Evolutionary conservation across 2,329 filamentous ascomycete genomes (phyloP), one percentile per base, ranked within the genome.

Genomic region (Trichophyton schoenleinii): DNA sequence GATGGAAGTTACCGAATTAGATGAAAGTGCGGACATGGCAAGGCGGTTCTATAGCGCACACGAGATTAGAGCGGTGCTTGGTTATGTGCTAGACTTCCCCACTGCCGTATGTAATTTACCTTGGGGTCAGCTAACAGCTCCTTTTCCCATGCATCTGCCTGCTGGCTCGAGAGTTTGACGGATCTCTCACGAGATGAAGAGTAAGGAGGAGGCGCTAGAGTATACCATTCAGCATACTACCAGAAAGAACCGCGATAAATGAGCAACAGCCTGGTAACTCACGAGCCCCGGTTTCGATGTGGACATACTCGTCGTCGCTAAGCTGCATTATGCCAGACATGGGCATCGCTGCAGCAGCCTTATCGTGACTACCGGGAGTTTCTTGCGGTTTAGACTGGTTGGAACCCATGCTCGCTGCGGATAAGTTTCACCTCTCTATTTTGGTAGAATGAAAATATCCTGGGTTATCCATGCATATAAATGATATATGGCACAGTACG

Each of bases 1-100:
- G 52, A 91, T 79, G 9, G 82, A 74, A 62, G 81, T 80, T 5
- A 88, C 85, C 64, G 88, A 81, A 65, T 86, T 84, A 8, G 81
- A 79, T 70, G 83, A 86, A 58, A 95, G 78, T 1, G 88, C 88
- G 1, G 86, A 84, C 38, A 94, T 80, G 3, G 89, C 89, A 13
- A 95, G 84, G 64, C 88, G 88, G 68, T 83, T 83, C 78, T 80
- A 63, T 44, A 18, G 4, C n/a, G 18, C 42, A 18, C 20, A 34
- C 31, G 31, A 34, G 8, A 15, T 46, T 15, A 59, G 52, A 31
- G 2, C 8, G 31, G 34, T 22, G 18, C 7, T 6, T 46, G 31
- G 3, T 49, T 28, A 53, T 57, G 11, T n/a, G n/a, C 13, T 57
- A 38, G 13, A 49, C n/a, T 36, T 3, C 20, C 20, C 15, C 38